Base-by-base conservation (phyloP, 2,329 filamentous ascomycete genomes). In the Aspergillus oerlinghausenensis region DNA sequence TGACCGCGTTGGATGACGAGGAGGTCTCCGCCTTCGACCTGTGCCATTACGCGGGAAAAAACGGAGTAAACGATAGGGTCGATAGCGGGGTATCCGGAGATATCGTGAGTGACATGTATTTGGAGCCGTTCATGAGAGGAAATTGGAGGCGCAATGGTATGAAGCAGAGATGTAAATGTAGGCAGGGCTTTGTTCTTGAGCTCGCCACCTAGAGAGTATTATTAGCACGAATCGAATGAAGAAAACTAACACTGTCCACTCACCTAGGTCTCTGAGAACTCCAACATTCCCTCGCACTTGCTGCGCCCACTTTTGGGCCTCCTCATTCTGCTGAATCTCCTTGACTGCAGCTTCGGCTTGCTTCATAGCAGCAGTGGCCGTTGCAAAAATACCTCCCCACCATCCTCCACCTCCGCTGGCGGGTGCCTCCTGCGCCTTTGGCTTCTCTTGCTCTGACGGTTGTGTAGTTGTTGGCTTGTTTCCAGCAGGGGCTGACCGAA, bases 1-100 rank as follows among this genome's bases (percentile, higher is more conserved):
- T 91, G 89, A 21, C 94, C 94, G 40, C 92, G 89, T 76, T 99
- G 94, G 59, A 97, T 86, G 55, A 99, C 94, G 54, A 97, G 82
- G 19, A 99, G 82, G 68, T 97, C 94, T 55, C 94, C 94, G 62
- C 94, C 94, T 76, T 99, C 94, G 49, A 99, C 94, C 77, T 99
- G 94, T n/a, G 92, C 85, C 94, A 99, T 99, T 68, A 99, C 92
- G 53, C 92, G 88, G 55, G 89, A 89, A 78, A 99, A 99, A 61
- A 94, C 92, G 56, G 84, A 84, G 76, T 97, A 91, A 66, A 97
- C 90, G 54, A 97, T 83, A 19, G 93, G 92, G 71, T 97, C 93
- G 65, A 99, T 85, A 19, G 91, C 93, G 2, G 94, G 94, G 73
- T 99, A 99, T 65, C 91, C 91, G 64, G 92, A 87, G 47, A 99